Conservation (phyloP, 805 yeast species). For the Nakazawaea ambrosiae region DNA sequence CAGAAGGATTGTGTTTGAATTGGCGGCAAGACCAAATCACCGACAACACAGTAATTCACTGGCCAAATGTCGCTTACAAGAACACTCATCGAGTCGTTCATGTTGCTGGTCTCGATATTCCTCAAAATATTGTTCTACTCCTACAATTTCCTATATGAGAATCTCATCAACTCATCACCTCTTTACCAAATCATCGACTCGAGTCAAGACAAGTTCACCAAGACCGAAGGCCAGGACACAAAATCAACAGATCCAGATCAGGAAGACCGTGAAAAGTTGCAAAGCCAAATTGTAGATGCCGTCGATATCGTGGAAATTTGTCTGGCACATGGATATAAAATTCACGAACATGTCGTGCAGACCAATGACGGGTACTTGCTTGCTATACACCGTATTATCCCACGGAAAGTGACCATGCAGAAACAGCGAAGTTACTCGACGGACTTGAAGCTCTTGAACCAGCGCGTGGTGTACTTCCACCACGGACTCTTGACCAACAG, state of each 20-base stretch:
- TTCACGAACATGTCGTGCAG: slow-evolving; percentile 70
- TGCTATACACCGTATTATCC: slow-evolving; percentile 62
- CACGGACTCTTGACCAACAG: slow-evolving; percentile 89
- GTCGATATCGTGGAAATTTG: slow-evolving; percentile 26
- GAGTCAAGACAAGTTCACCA: background rate
- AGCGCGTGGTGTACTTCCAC: slow-evolving; percentile 66
- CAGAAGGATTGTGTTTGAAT: no score
- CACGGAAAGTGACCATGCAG: slow-evolving; percentile 17
- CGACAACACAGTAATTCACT: no score
- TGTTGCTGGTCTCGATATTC: slow-evolving; percentile 1
- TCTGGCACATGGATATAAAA: slow-evolving; percentile 45
- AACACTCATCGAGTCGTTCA: slow-evolving; percentile 1
- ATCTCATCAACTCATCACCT: background rate
- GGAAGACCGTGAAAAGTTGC: background rate
- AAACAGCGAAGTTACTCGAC: slow-evolving; percentile 12
- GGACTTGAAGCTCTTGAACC: slow-evolving; percentile 19
- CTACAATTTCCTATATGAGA: slow-evolving; percentile 1
- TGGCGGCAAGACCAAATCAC: no score
- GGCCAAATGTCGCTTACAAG: slow-evolving; percentile 4
- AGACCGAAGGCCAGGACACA: background rate
- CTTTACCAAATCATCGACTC: background rate
- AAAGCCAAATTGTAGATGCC: slow-evolving; percentile 15
- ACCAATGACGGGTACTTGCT: slow-evolving; percentile 75
- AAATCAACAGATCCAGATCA: no score
- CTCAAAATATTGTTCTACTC: slow-evolving; percentile 1